These are phyloP conservation scores for Aspergillus hancockii DNA, from an alignment of 495 filamentous ascomycete species.

Conservation along the genomic window DNA sequence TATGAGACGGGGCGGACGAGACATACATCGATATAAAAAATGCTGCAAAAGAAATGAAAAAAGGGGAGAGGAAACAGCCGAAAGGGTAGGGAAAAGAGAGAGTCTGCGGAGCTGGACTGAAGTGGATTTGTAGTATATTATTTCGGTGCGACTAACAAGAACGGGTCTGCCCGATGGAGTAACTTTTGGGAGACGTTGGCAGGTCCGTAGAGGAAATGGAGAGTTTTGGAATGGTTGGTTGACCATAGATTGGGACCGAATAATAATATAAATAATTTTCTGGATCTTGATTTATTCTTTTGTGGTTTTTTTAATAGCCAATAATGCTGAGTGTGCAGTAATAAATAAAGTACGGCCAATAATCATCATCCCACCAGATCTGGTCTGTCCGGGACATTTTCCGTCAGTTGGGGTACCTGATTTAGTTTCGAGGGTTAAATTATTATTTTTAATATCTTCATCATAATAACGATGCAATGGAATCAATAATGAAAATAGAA, in stretches of 20 bases:
- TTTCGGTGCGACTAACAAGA: constrained; percentile 10
- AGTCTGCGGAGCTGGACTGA: constrained; percentile 15
- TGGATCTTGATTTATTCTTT: constrained; percentile 2
- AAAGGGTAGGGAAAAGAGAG: constrained; percentile 9
- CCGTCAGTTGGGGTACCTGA: constrained; percentile 5
- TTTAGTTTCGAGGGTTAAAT: constrained; percentile 5
- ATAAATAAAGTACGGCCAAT: constrained; percentile 2
- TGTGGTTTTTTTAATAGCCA: constrained; percentile 5
- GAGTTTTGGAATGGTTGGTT: not conserved
- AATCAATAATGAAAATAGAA: constrained; percentile 15
- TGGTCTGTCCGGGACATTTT: constrained; percentile 9
- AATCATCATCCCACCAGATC: constrained; percentile 7
- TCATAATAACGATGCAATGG: constrained; percentile 5
- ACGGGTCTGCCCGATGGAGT: constrained; percentile 11
- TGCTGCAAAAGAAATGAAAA: constrained; percentile 11
- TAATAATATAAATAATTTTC: constrained; percentile 7
- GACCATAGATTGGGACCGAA: constrained; percentile 2
- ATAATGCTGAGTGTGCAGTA: constrained; percentile 7
- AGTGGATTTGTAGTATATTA: constrained; percentile 9
- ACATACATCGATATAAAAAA: constrained; percentile 33
- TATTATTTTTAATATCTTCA: not conserved
- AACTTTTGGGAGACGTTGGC: constrained; percentile 6
- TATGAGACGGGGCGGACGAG: constrained; percentile 23
- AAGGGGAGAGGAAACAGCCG: constrained; percentile 6
- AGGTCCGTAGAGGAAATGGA: constrained; percentile 4